Conservation (phyloP, 768 basidiomycete genomes). For the Auricularia sp. region DNA sequence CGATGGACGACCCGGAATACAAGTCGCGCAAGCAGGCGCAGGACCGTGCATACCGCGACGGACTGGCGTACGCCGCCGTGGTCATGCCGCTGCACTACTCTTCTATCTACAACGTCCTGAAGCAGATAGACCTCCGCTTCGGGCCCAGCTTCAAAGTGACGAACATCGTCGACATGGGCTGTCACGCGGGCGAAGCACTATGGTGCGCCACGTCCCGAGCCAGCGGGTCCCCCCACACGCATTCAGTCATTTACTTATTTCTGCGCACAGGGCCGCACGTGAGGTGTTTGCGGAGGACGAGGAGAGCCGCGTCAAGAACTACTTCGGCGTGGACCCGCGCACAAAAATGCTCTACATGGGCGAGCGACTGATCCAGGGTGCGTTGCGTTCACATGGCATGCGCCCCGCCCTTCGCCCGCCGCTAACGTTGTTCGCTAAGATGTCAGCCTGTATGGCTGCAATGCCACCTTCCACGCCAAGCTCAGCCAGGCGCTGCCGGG, state of each 20-base stretch:
- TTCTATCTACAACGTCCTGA: slow-evolving; percentile 64
- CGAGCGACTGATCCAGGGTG: slow-evolving; percentile 40
- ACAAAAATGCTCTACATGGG: slow-evolving; percentile 60
- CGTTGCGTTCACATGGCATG: neutral
- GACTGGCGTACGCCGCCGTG: slow-evolving; percentile 75
- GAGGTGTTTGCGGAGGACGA: slow-evolving; percentile 49
- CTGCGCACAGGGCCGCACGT: slow-evolving; percentile 47
- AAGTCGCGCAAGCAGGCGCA: slow-evolving; percentile 47
- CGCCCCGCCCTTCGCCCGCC: neutral
- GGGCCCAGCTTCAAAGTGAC: slow-evolving; percentile 51
- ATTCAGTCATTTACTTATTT: slow-evolving; percentile 3
- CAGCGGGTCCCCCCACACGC: slow-evolving; percentile 3
- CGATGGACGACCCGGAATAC: slow-evolving; percentile 48
- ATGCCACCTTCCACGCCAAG: neutral
- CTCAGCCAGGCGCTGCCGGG: neutral
- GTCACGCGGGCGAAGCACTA: slow-evolving; percentile 71
- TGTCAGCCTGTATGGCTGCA: neutral
- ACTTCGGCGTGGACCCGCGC: slow-evolving; percentile 70
- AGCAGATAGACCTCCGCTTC: slow-evolving; percentile 53
- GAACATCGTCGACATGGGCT: slow-evolving; percentile 74
- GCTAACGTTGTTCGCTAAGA: neutral
- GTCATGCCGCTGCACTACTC: slow-evolving; percentile 83
- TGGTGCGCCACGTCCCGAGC: slow-evolving; percentile 45
- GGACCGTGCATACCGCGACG: slow-evolving; percentile 58
- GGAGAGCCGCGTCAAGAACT: slow-evolving; percentile 34